Percentiles rank a stretch among this genome's conserved stretches.
These are phyloP conservation scores for Sungouiozyma intestinalis DNA, from an alignment of 805 yeast species.

Conservation along the genomic window DNA sequence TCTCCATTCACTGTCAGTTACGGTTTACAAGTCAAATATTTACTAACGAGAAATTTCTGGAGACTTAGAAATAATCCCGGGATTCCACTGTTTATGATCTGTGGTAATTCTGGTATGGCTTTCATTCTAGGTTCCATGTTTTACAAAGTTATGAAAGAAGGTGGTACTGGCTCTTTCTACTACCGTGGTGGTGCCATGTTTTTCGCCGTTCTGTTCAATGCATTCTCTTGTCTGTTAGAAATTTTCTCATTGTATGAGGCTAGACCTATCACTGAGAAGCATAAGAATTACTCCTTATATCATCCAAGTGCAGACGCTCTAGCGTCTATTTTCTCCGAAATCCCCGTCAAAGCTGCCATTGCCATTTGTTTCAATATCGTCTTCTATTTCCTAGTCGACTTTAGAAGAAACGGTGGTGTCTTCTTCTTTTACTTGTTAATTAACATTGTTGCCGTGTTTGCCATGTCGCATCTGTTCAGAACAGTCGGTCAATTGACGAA, in stretches of 20 bases:
- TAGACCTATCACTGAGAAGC: conserved; percentile 50
- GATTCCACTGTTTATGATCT: conserved; percentile 32
- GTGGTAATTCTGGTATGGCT: conserved; percentile 45
- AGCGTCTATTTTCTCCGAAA: conserved; percentile 41
- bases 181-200: conserved; percentile 56
- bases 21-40: conserved; percentile 40
- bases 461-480: conserved; percentile 48
- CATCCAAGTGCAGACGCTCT: conserved; percentile 52
- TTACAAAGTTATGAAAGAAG: conserved; percentile 34
- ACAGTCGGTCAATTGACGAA: conserved; percentile 40
- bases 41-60: conserved; percentile 37
- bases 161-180: conserved; percentile 39
- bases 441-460: conserved; percentile 34
- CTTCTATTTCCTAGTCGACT: conserved; percentile 44
- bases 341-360: conserved; percentile 38
- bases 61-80: conserved; percentile 44
- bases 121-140: conserved; percentile 48
- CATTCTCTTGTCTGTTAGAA: conserved; percentile 51
- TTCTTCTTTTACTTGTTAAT: conserved; percentile 45
- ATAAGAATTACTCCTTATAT: conserved; percentile 44
- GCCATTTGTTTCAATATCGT: conserved; percentile 39
- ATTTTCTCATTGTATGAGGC: conserved; percentile 44
- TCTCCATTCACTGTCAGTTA: conserved; percentile 46
- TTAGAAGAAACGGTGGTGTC: conserved; percentile 41
- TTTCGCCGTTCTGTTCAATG: conserved; percentile 54